phyloP scores from a whole-genome alignment of 371 early-diverging fungal genomes.

The Mortierella sp. region DNA sequence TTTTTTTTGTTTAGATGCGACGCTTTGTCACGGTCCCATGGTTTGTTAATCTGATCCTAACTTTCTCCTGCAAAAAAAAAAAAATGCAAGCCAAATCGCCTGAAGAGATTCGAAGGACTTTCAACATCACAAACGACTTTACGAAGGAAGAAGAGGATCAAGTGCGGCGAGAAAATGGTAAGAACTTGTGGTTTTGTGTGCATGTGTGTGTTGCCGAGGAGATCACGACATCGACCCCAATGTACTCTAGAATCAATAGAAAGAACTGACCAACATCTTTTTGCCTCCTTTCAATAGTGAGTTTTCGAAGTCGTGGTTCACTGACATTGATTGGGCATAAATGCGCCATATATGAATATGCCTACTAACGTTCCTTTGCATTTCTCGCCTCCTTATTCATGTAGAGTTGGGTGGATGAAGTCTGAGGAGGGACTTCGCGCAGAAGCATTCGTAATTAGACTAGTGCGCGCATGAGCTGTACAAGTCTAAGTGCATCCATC shows the following conservation, averaged over 20 bases:
- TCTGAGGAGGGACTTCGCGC: background rate
- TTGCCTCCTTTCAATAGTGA: too few species aligned
- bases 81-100: constrained; percentile 71
- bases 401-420: constrained; percentile 31
- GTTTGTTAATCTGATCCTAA: too few species aligned
- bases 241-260: background rate
- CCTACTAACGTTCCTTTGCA: background rate
- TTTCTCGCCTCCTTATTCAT: background rate
- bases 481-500: background rate
- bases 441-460: background rate
- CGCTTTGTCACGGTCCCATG: background rate
- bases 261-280: too few species aligned
- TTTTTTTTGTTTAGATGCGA: background rate
- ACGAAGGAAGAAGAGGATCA: constrained; percentile 87
- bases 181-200: background rate
- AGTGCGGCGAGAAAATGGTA: constrained; percentile 71
- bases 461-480: background rate
- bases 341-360: background rate
- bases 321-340: too few species aligned
- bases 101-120: constrained; percentile 88
- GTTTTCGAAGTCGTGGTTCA: too few species aligned
- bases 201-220: background rate
- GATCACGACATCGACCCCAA: too few species aligned
- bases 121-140: constrained; percentile 89
- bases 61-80: background rate